A percentile compares a stretch with the other conserved stretches of the same genome.
These are phyloP conservation scores for Thelonectria blattea DNA, from an alignment of 2,329 filamentous ascomycete genomes.

Conservation along the genomic window DNA sequence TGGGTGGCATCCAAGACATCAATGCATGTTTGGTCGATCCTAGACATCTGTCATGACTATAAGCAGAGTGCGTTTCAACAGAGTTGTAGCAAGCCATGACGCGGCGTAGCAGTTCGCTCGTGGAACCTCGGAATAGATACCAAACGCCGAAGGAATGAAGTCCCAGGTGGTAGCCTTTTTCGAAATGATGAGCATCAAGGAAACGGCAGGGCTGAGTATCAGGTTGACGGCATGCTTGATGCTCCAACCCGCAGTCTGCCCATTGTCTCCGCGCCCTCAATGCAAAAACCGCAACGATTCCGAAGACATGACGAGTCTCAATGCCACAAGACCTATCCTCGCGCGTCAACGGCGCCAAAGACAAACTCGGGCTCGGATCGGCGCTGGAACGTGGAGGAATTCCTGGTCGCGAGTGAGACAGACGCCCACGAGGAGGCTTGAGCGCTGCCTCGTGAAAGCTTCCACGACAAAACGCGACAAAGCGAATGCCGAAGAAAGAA, in stretches of 20 bases:
- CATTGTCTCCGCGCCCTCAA: slow-evolving; percentile 10
- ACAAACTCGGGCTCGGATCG: slow-evolving; percentile 9
- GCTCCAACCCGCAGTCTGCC: slow-evolving; percentile 1
- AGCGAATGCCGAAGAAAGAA: slow-evolving; percentile 11
- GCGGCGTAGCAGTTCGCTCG: background rate
- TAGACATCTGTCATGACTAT: background rate
- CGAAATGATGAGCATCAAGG: background rate
- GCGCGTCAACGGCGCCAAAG: slow-evolving; percentile 6
- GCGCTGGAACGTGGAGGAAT: slow-evolving; percentile 14
- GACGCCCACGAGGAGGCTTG: slow-evolving; percentile 24
- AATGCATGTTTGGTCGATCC: slow-evolving; percentile 4
- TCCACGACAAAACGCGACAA: slow-evolving; percentile 25
- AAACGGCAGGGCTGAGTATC: slow-evolving; percentile 1
- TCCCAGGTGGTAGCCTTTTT: background rate
- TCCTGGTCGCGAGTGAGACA: slow-evolving; percentile 13
- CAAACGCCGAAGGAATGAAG: slow-evolving; percentile 11
- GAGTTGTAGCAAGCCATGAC: slow-evolving; percentile 9
- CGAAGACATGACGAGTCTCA: no score
- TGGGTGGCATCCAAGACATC: slow-evolving; percentile 7
- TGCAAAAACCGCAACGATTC: slow-evolving; percentile 3
- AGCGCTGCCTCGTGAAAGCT: slow-evolving; percentile 6
- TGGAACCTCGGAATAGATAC: background rate
- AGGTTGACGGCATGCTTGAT: slow-evolving; percentile 6
- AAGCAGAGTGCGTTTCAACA: slow-evolving; percentile 7
- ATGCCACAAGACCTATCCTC: background rate